Conservation (phyloP, 495 filamentous ascomycete species). For the Tuber borchii region DNA sequence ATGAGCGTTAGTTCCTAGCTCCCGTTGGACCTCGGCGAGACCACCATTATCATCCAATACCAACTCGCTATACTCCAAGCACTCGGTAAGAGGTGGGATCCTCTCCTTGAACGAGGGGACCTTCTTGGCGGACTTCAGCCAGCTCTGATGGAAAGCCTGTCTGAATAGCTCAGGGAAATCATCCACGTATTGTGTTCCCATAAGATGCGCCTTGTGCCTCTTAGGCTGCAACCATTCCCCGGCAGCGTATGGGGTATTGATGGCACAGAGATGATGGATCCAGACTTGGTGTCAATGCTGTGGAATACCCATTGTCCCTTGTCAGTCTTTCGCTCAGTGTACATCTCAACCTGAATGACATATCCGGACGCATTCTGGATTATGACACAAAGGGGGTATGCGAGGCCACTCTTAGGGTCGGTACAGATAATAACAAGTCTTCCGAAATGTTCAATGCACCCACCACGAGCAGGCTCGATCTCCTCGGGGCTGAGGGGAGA, state of each 20-base stretch:
- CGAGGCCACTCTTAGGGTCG: slow-evolving; percentile 71
- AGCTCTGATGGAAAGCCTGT: slow-evolving; percentile 94
- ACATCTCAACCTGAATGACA: slow-evolving; percentile 95
- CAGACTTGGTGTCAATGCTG: slow-evolving; percentile 91
- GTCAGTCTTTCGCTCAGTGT: slow-evolving; percentile 95
- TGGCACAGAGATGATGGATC: slow-evolving; percentile 86
- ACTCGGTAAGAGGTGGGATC: slow-evolving; percentile 78
- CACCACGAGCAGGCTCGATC: slow-evolving; percentile 87
- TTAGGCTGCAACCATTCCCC: slow-evolving; percentile 99
- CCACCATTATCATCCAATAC: slow-evolving; percentile 91
- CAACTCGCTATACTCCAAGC: slow-evolving; percentile 90
- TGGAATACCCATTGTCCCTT: slow-evolving; percentile 97
- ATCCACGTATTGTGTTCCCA: slow-evolving; percentile 99
- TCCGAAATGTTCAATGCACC: slow-evolving; percentile 94
- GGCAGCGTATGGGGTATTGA: slow-evolving; percentile 87
- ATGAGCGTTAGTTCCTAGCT: slow-evolving; percentile 87
- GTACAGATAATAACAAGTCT: slow-evolving; percentile 94
- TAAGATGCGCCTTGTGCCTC: slow-evolving; percentile 96
- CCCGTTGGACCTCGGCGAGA: slow-evolving; percentile 82
- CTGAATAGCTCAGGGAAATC: slow-evolving; percentile 99
- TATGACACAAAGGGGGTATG: slow-evolving; percentile 89
- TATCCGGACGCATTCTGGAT: slow-evolving; percentile 99
- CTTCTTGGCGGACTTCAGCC: slow-evolving; percentile 65
- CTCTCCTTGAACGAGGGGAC: slow-evolving; percentile 66
- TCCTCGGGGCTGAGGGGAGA: slow-evolving; percentile 86